Conservation (phyloP, 306 rosid genomes). For the Ormosia semicastrata region DNA sequence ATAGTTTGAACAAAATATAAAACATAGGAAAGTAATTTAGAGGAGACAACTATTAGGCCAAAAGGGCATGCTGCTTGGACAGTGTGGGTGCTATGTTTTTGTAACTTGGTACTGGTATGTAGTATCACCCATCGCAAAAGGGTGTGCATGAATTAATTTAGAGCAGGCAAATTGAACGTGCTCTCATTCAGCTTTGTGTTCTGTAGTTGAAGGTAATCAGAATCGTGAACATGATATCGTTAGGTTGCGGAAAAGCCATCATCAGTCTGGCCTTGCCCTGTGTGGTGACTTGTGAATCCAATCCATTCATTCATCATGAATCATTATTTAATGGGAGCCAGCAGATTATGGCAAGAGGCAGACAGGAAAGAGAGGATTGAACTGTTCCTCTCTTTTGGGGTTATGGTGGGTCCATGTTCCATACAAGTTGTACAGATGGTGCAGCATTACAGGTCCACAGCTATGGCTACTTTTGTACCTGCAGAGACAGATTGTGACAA, state of each 20-base stretch:
- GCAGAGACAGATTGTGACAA: conserved; percentile 1
- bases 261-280: not conserved
- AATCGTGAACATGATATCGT: not conserved
- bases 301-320: conserved; percentile 6
- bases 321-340: conserved; percentile 19
- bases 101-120: not conserved
- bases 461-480: not conserved
- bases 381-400: conserved; percentile 4
- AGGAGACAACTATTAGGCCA: conserved; percentile 2
- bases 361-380: conserved; percentile 2
- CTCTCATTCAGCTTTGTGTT: not conserved
- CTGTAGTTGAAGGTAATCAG: not conserved
- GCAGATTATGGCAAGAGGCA: not conserved
- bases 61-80: not conserved
- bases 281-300: not conserved
- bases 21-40: not conserved
- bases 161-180: conserved; percentile 8
- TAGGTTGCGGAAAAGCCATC: not conserved
- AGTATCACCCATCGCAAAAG: not conserved
- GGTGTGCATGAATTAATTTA: conserved; percentile 4
- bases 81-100: not conserved
- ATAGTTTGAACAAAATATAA: not conserved
- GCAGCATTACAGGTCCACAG: conserved; percentile 9
- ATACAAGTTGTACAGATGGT: conserved; percentile 23
- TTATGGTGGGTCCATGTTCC: conserved; percentile 38